Evolutionary conservation across 148 eudicot species (phyloP).

Genomic region (Limonium bicolor): DNA sequence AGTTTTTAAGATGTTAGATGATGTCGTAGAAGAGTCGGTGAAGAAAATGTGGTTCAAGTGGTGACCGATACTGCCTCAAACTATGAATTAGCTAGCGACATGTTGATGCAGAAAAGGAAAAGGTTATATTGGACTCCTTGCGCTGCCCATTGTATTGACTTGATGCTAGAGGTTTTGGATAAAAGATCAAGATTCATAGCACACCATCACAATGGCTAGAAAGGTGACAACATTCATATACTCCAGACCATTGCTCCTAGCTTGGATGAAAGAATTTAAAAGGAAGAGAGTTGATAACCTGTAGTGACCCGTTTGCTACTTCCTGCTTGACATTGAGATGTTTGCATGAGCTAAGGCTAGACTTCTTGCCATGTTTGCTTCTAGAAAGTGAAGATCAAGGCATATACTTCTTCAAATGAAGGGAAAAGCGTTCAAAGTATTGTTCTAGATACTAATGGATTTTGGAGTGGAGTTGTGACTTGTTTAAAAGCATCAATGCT

Average conservation of each 20-base stretch:
- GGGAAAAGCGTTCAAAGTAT: background rate
- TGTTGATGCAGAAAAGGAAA: background rate
- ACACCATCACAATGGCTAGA: conserved; percentile 2
- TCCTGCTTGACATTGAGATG: conserved; percentile 11
- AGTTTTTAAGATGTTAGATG: background rate
- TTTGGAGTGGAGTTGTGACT: conserved; percentile 1
- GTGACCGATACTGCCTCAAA: background rate
- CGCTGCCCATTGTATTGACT: conserved; percentile 7
- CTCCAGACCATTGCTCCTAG: background rate
- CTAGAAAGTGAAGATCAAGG: conserved; percentile 4
- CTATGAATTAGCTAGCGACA: background rate
- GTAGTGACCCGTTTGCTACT: conserved; percentile 3
- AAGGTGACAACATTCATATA: background rate
- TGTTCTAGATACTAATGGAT: background rate
- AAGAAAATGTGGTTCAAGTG: conserved; percentile 3
- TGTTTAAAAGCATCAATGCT: background rate
- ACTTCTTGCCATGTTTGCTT: conserved; percentile 8
- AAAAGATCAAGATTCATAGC: background rate
- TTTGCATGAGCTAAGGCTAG: background rate
- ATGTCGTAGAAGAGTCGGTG: background rate
- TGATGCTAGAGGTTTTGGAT: conserved; percentile 8
- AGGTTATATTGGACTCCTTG: conserved; percentile 4
- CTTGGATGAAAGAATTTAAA: background rate
- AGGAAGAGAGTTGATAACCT: conserved; percentile 3
- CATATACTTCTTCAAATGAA: background rate